Evolutionary conservation across 2,329 filamentous ascomycete genomes (phyloP).

Genomic region (Clarireedia homoeocarpa): DNA sequence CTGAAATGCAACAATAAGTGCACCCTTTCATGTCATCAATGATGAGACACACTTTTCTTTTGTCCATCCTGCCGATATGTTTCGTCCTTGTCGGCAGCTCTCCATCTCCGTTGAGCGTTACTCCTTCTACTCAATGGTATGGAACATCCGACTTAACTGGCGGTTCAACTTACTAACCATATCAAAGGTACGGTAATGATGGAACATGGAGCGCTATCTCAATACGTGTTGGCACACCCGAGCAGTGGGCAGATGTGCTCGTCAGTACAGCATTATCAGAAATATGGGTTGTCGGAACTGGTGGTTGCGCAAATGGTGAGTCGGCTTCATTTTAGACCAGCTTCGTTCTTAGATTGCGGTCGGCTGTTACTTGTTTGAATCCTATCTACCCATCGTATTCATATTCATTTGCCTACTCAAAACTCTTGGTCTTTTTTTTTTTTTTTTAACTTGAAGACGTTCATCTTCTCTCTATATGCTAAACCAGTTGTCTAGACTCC

Average conservation of each 20-base stretch:
- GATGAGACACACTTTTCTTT: not conserved
- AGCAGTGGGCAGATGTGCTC: conserved; percentile 46
- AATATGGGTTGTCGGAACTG: conserved; percentile 57
- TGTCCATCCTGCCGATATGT: not conserved
- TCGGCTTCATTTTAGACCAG: conserved; percentile 3
- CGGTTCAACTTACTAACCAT: not conserved
- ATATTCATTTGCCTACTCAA: not conserved
- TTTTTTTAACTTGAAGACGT: not conserved
- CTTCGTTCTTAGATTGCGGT: not conserved
- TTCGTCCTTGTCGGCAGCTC: not conserved
- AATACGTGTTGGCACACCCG: conserved; percentile 48
- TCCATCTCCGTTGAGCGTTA: conserved; percentile 19
- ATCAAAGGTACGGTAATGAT: conserved; percentile 51
- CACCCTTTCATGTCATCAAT: not conserved
- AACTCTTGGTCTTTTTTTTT: not conserved
- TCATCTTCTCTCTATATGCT: not conserved
- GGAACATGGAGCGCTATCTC: conserved; percentile 66
- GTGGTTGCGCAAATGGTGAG: conserved; percentile 40
- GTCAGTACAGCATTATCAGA: conserved; percentile 64
- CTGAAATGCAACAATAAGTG: no score
- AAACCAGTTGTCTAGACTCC: conserved; percentile 31
- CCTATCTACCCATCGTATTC: not conserved
- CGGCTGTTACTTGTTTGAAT: not conserved
- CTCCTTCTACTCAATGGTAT: conserved; percentile 25
- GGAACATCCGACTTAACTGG: not conserved